These are phyloP conservation scores for Camellia sinensis DNA, from an alignment of 148 eudicot genomes.

Conservation along the genomic window DNA sequence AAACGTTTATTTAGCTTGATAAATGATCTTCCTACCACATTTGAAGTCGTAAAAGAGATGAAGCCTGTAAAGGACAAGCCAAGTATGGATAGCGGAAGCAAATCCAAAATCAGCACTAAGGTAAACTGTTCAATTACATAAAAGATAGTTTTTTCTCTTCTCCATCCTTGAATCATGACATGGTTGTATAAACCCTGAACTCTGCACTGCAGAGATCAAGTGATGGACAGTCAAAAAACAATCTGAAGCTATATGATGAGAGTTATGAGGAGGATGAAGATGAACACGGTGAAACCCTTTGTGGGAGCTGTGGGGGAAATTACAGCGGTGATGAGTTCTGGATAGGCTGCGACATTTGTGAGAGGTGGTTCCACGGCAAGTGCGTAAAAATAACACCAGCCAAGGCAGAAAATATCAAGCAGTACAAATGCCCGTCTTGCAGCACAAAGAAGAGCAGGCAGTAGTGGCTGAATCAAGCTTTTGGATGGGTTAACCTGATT, in stretches of 20 bases:
- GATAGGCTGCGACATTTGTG: slow-evolving; percentile 54
- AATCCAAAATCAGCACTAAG: slow-evolving; percentile 41
- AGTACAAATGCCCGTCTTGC: slow-evolving; percentile 51
- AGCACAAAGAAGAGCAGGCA: slow-evolving; percentile 32
- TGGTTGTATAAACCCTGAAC: background rate
- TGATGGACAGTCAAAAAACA: slow-evolving; percentile 35
- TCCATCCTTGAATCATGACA: background rate
- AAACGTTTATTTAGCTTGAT: slow-evolving; percentile 54
- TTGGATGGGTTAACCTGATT: slow-evolving; percentile 7
- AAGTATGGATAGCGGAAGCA: slow-evolving; percentile 46
- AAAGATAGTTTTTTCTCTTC: background rate
- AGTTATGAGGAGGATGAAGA: slow-evolving; percentile 41
- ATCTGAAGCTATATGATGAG: slow-evolving; percentile 26
- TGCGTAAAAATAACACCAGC: slow-evolving; percentile 46
- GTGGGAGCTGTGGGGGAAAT: slow-evolving; percentile 49
- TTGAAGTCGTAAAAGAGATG: slow-evolving; percentile 51
- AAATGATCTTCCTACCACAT: slow-evolving; percentile 54
- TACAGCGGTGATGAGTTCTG: slow-evolving; percentile 47
- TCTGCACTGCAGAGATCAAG: slow-evolving; percentile 32
- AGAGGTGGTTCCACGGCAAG: slow-evolving; percentile 48
- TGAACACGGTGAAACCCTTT: slow-evolving; percentile 41
- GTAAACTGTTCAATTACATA: slow-evolving; percentile 17
- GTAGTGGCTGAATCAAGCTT: slow-evolving; percentile 5
- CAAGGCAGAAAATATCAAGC: slow-evolving; percentile 44
- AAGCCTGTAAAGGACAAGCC: slow-evolving; percentile 50